Conservation (phyloP, 768 basidiomycete species). For the Podaxis pistillaris region DNA sequence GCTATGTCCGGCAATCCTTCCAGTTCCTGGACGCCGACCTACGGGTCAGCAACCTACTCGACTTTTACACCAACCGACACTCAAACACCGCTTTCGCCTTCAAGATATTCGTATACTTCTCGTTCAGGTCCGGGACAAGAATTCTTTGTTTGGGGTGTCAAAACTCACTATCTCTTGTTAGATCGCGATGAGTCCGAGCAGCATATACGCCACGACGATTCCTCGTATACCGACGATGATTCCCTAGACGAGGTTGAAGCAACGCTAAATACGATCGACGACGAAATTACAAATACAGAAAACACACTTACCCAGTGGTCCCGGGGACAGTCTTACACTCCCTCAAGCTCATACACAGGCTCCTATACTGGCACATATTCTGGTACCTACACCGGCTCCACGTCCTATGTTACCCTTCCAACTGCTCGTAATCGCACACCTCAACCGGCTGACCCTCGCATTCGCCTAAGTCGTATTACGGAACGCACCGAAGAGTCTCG, state of each 20-base stretch:
- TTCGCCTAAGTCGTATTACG: slow-evolving; percentile 71
- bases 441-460: slow-evolving; percentile 33
- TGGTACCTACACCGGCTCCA: slow-evolving; percentile 44
- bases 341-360: slow-evolving; percentile 38
- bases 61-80: slow-evolving; percentile 49
- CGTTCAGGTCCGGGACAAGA: slow-evolving; percentile 46
- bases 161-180: slow-evolving; percentile 4
- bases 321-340: slow-evolving; percentile 27
- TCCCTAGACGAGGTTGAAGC: slow-evolving; percentile 74
- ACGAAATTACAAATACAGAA: slow-evolving; percentile 65
- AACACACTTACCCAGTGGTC: slow-evolving; percentile 68
- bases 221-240: slow-evolving; percentile 51
- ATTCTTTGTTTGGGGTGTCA: slow-evolving; percentile 26
- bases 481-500: slow-evolving; percentile 77
- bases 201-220: slow-evolving; percentile 27
- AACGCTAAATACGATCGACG: slow-evolving; percentile 61
- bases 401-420: slow-evolving; percentile 45
- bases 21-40: slow-evolving; percentile 59
- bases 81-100: slow-evolving; percentile 49
- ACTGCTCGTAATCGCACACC: slow-evolving; percentile 35
- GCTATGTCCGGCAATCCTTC: slow-evolving; percentile 40
- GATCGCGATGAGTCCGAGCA: slow-evolving; percentile 19
- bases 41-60: slow-evolving; percentile 59
- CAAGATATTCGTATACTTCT: slow-evolving; percentile 57
- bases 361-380: slow-evolving; percentile 38